A percentile compares a stretch with the other conserved stretches of the same genome.
These are phyloP conservation scores for Fusarium foetens DNA, from an alignment of 2,329 filamentous ascomycete species.

Conservation along the genomic window DNA sequence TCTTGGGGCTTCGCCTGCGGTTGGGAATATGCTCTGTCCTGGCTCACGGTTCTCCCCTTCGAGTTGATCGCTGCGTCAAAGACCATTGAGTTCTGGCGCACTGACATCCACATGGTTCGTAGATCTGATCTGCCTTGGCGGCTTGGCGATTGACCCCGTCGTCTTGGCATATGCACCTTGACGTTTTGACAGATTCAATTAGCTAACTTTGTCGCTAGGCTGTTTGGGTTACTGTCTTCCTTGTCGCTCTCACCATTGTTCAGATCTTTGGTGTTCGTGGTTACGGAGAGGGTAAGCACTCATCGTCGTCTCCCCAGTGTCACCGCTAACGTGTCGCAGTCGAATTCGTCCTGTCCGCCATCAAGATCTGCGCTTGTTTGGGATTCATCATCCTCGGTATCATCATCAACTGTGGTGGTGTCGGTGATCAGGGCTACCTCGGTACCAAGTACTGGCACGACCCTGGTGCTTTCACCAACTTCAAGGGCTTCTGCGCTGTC, in stretches of 20 bases:
- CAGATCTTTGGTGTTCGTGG: conserved; percentile 89
- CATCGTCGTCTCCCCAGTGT: accelerated
- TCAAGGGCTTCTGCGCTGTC: conserved; percentile 81
- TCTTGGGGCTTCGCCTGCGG: conserved; percentile 96
- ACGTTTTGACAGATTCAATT: background rate
- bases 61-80: conserved; percentile 88
- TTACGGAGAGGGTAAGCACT: conserved; percentile 75
- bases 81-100: conserved; percentile 83
- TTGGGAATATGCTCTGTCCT: conserved; percentile 92
- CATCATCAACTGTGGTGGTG: conserved; percentile 85
- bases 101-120: conserved; percentile 62
- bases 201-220: conserved; percentile 49
- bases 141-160: conserved; percentile 1
- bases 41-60: conserved; percentile 84
- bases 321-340: conserved; percentile 45
- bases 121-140: conserved; percentile 8
- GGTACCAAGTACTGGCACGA: conserved; percentile 80
- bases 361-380: conserved; percentile 66
- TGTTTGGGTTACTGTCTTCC: conserved; percentile 86
- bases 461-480: conserved; percentile 84
- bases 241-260: conserved; percentile 77
- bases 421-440: conserved; percentile 77
- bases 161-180: conserved; percentile 9
- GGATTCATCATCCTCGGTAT: conserved; percentile 78
- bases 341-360: conserved; percentile 86